Conservation (phyloP, 768 basidiomycete genomes). For the Strobilomyces dryophilus region DNA sequence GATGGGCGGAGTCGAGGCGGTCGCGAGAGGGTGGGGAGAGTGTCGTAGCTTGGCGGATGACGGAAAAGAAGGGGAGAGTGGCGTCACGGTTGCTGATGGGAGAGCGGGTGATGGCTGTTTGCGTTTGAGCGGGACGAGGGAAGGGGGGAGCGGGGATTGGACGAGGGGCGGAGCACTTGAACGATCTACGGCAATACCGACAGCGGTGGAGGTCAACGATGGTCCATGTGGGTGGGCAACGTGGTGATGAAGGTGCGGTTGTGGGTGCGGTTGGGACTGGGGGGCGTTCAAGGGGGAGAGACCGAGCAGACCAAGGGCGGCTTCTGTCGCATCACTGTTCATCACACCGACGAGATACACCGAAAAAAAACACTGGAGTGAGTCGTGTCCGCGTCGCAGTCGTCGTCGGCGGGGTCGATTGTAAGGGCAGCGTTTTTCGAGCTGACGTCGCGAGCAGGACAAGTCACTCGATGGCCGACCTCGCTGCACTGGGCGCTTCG, state of each 20-base stretch:
- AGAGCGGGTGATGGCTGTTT: constrained; percentile 29
- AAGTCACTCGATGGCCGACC: constrained; percentile 2
- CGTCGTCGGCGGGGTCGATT: constrained; percentile 13
- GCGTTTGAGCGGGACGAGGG: constrained; percentile 40
- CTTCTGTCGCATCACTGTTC: constrained; percentile 56
- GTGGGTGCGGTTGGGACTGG: constrained; percentile 21
- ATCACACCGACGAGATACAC: constrained; percentile 27
- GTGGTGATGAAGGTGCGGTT: constrained; percentile 23
- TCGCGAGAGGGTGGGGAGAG: constrained; percentile 14
- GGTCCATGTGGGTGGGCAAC: constrained; percentile 25
- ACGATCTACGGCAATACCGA: constrained; percentile 27
- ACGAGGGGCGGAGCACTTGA: constrained; percentile 16
- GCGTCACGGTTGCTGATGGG: constrained; percentile 4
- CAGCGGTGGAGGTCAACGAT: constrained; percentile 21
- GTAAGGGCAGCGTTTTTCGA: constrained; percentile 14
- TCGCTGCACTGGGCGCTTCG: constrained; percentile 5
- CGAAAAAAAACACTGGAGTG: constrained; percentile 4
- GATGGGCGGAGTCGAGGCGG: constrained; percentile 17
- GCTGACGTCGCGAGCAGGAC: constrained; percentile 6
- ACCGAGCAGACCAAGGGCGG: constrained; percentile 53
- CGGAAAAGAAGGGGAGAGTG: constrained; percentile 1
- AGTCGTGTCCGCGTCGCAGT: constrained; percentile 6
- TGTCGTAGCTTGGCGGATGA: constrained; percentile 14
- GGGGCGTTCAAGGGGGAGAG: constrained; percentile 38
- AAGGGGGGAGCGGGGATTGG: constrained; percentile 22